These are phyloP conservation scores for Quercus tomentella DNA, from an alignment of 331 rosid genomes.

Conservation along the genomic window DNA sequence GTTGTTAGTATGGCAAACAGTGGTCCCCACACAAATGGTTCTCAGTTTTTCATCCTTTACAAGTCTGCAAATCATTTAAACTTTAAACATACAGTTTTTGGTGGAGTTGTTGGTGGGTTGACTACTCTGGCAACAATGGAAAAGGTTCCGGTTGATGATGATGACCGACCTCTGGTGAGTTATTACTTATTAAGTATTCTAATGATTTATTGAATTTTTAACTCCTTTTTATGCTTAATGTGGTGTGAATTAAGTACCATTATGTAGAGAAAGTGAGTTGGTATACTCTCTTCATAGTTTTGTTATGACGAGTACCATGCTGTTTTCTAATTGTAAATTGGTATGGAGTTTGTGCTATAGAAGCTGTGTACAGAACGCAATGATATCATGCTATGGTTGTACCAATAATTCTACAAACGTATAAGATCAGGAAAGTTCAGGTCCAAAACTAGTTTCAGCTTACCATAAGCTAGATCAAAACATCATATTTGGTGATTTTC, in stretches of 20 bases:
- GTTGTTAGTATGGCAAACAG: slow-evolving; percentile 98
- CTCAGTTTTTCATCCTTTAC: slow-evolving; percentile 92
- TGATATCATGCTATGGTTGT: not conserved
- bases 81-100: slow-evolving; percentile 92
- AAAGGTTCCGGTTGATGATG: slow-evolving; percentile 86
- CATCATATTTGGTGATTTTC: not conserved
- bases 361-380: not conserved
- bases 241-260: not conserved
- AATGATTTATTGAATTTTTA: slow-evolving; percentile 8
- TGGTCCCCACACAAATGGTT: slow-evolving; percentile 96
- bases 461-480: not conserved
- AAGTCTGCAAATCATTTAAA: slow-evolving; percentile 93
- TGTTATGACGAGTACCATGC: not conserved
- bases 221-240: not conserved
- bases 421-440: not conserved
- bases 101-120: slow-evolving; percentile 89
- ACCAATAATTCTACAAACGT: not conserved
- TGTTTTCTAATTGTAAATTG: not conserved
- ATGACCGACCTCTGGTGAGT: slow-evolving; percentile 84
- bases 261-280: no score
- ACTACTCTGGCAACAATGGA: slow-evolving; percentile 84
- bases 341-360: not conserved
- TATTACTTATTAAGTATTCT: slow-evolving; percentile 5
- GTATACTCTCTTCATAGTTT: not conserved
- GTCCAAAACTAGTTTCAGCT: not conserved